phyloP scores from a whole-genome alignment of 2,329 filamentous ascomycete genomes.

The Colletotrichum sp. region DNA sequence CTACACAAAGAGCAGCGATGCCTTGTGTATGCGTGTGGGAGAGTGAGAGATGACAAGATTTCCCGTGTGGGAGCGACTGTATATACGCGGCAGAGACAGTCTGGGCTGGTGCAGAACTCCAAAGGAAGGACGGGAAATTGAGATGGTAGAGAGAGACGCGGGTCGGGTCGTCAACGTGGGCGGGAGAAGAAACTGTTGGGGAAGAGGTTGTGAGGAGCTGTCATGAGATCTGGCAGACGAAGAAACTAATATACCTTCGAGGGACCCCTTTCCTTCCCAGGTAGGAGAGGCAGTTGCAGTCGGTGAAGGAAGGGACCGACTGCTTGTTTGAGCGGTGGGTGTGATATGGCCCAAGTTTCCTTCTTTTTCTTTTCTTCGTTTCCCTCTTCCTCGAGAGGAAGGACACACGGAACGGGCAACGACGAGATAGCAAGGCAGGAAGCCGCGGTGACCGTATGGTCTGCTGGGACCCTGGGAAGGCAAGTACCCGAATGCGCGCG shows the following conservation, averaged over 20 bases:
- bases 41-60: background rate
- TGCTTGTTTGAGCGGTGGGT: background rate
- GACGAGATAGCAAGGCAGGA: slow-evolving; percentile 1
- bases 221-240: slow-evolving; percentile 18
- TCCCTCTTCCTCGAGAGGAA: background rate
- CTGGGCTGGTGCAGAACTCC: background rate
- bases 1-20: background rate
- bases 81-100: background rate
- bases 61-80: background rate
- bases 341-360: background rate
- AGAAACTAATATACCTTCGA: slow-evolving; percentile 16
- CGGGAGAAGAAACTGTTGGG: slow-evolving; percentile 7
- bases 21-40: background rate
- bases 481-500: background rate
- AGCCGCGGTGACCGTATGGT: background rate
- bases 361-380: background rate
- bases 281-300: background rate
- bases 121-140: background rate
- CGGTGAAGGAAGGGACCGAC: slow-evolving; percentile 3
- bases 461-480: slow-evolving; percentile 3
- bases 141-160: background rate
- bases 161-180: background rate
- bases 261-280: background rate
- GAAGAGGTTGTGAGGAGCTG: background rate
- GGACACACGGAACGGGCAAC: background rate